Conservation (phyloP, 2,329 filamentous ascomycete genomes). For the Neopestalotiopsis clavispora region DNA sequence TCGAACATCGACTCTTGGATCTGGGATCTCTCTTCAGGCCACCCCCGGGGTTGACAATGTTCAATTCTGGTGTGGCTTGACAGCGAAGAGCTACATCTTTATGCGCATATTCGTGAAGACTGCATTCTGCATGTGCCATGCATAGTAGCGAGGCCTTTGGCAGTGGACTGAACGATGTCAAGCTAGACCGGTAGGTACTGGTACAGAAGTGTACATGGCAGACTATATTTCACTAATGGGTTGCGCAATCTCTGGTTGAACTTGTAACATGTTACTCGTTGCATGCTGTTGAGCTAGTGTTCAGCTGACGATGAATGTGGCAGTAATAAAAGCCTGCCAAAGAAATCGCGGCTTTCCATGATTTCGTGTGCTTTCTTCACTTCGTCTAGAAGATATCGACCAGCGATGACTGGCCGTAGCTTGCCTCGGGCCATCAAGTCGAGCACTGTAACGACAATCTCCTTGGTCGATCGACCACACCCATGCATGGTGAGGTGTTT, state of each 20-base stretch:
- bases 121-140: background rate
- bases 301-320: background rate
- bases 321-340: conserved; percentile 8
- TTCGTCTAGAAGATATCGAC: background rate
- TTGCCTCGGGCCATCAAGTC: conserved; percentile 9
- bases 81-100: background rate
- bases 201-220: background rate
- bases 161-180: background rate
- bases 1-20: background rate
- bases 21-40: background rate
- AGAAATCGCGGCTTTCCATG: conserved; percentile 11
- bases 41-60: background rate
- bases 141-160: background rate
- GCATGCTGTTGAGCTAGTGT: background rate
- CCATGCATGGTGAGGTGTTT: conserved; percentile 15
- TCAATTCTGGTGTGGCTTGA: background rate
- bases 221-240: background rate
- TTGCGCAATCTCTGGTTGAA: background rate
- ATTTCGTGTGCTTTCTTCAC: conserved; percentile 1
- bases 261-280: background rate
- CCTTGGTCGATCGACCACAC: conserved; percentile 15
- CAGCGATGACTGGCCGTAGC: background rate
- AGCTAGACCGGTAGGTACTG: background rate
- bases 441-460: conserved; percentile 5
- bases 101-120: background rate